Percentiles rank a stretch among this genome's conserved stretches.
These are phyloP conservation scores for Candida michaelii DNA, from an alignment of 805 yeast genomes.

Conservation along the genomic window DNA sequence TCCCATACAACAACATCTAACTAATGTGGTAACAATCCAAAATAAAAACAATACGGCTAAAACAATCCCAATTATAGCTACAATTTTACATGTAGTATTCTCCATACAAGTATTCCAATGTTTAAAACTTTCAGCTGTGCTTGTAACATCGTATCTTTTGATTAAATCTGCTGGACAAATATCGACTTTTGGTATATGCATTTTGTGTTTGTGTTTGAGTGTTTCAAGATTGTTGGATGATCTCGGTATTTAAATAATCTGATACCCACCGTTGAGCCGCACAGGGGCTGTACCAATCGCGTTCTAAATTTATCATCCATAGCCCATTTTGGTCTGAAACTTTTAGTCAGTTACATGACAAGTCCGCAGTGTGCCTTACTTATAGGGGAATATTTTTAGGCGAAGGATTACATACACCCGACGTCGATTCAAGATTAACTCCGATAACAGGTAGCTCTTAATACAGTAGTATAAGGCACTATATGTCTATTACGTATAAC, in stretches of 20 bases:
- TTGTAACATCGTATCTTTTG: constrained; percentile 20
- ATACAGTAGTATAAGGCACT: no score
- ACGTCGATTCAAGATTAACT: no score
- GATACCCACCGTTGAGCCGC: neutral
- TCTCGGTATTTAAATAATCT: constrained; percentile 1
- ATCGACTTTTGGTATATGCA: constrained; percentile 8
- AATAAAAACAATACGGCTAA: constrained; percentile 53
- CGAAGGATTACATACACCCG: no score
- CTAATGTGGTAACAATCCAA: constrained; percentile 56
- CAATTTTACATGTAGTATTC: constrained; percentile 69
- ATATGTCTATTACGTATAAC: no score
- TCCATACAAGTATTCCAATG: constrained; percentile 81
- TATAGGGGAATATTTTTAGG: no score
- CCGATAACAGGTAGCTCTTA: no score
- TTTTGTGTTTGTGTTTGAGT: neutral
- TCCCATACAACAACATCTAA: constrained; percentile 61
- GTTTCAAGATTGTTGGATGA: neutral
- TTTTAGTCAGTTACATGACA: neutral
- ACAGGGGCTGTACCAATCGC: constrained; percentile 6
- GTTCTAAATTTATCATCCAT: constrained; percentile 3
- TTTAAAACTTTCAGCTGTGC: constrained; percentile 54
- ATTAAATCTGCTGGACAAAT: constrained; percentile 14
- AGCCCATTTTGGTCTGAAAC: neutral
- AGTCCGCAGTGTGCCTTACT: neutral
- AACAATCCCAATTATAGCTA: constrained; percentile 70